Evolutionary conservation across 192 early-diverging fungal species (phyloP), one percentile per base, ranked within the genome.

Genomic region (Phlyctochytrium arcticum): DNA sequence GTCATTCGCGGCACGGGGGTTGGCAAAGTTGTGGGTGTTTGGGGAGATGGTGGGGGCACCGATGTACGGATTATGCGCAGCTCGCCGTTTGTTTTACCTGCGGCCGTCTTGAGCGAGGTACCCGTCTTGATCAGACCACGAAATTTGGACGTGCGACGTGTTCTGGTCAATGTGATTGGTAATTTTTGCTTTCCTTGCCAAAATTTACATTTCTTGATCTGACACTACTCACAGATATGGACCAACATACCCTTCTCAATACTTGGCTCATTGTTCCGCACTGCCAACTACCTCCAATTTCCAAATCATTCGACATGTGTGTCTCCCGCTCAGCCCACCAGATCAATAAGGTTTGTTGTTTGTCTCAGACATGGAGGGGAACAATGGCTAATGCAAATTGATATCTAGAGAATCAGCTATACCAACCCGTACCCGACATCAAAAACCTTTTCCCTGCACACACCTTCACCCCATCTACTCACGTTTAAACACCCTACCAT

Each of bases 111-210:
- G 19, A 78, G 70, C 39, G 81, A 83, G 53, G 61, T 83, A 36
- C 60, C 58, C 21, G 44, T 83, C 27, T 9, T 70, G 3, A 24
- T 81, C 29, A 61, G 71, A 26, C 75, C 76, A 36, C 42, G 48
- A 19, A 31, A 37, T 7, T 44, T 48, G 7, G 37, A 17, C 6
- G 57, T 46, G n/a, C 27, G 48, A 33, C 54, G 55, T 12, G 34
- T 58, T 7, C 39, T 78, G 12, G 15, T 78, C 32, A 83, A 81
- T 49, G 47, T 83, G 47, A 68, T 78, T 58, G 81, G 78, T 83
- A 65, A 49, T 57, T 50, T 17, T 48, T n/a, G 47, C 24, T 50
- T 23, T 15, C 0, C 23, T 19, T 56, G n/a, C n/a, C 27, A 23
- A 17, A 1, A 12, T 27, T 10, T 7, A 36, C n/a, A n/a, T 30